Evolutionary conservation across 78 protist genomes (phyloP), one percentile per base, ranked within the genome.

Genomic region (Dictyostelium citrinum): DNA sequence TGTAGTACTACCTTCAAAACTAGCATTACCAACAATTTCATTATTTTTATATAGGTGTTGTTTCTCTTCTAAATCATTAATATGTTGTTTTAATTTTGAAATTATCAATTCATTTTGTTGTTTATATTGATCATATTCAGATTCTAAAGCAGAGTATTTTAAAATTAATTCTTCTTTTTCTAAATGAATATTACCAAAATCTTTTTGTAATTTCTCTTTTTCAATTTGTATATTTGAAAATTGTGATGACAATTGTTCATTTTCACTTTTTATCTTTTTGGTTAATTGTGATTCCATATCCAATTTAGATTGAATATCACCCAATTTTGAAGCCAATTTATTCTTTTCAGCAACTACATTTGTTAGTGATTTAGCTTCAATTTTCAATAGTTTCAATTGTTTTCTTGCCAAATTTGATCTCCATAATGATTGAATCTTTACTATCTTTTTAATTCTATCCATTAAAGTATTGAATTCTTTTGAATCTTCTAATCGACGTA

Each of bases 281-380:
- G 58, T 0, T 1, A 39, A 12, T 24, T 79, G 27, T 24, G 24
- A 20, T 8, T 79, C 51, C 17, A 60, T 22, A 10, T 46, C 17
- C 2, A 78, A 14, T 43, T 72, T 43, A 2, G 46, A 43, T n/a
- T 78, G 60, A 7, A 86, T 8, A 46, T 86, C 92, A 9, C 68
- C 84, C 33, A 78, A 35, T n/a, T 33, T 35, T 0, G 67, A 39
- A 11, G 55, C 85, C 20, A 88, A 37, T 29, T 88, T 88, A 3
- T 76, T 49, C 24, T 88, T 76, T 58, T 88, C 86, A 1, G 77
- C 82, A 10, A 88, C 82, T 2, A 78, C 93, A 67, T 78, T 58
- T 6, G 61, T 43, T 1, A 88, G 22, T 33, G 86, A 78, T 61
- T 79, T 76, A 24, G 95, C 82, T 41, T 91, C 90, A 2, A 64